Evolutionary conservation across 495 filamentous ascomycete species (phyloP).

Genomic region (Talaromyces stipitatus): DNA sequence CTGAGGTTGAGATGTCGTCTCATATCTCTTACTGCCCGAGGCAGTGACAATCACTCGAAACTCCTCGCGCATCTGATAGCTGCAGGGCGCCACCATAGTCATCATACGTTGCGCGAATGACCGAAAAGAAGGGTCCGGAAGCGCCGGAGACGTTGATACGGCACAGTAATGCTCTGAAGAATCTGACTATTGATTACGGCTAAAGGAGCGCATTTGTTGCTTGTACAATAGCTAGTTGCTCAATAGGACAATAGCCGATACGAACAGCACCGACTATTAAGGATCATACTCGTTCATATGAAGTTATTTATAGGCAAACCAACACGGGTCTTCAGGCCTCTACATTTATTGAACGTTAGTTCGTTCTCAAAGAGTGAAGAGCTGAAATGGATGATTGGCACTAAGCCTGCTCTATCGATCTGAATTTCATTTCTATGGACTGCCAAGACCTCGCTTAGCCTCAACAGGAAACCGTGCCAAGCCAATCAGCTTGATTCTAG

Average conservation of each 20-base stretch:
- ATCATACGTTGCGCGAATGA: neutral
- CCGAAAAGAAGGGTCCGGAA: neutral
- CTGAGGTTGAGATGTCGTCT: neutral
- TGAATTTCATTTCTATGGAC: neutral
- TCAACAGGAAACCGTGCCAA: neutral
- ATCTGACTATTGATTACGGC: neutral
- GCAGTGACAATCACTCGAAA: neutral
- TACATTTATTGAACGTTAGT: neutral
- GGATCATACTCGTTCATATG: neutral
- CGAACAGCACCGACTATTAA: neutral
- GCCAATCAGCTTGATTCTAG: neutral
- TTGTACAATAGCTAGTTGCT: neutral
- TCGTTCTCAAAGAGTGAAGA: neutral
- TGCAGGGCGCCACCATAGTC: neutral
- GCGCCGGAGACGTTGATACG: neutral
- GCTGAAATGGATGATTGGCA: neutral
- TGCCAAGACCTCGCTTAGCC: neutral
- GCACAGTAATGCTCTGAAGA: neutral
- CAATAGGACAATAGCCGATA: neutral
- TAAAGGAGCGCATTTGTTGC: neutral
- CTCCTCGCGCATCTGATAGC: neutral
- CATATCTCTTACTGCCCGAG: neutral
- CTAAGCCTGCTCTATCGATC: neutral
- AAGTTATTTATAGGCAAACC: neutral
- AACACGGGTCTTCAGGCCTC: neutral